phyloP scores from a whole-genome alignment of 177 flowering plant genomes.

The Vitis hybrid region DNA sequence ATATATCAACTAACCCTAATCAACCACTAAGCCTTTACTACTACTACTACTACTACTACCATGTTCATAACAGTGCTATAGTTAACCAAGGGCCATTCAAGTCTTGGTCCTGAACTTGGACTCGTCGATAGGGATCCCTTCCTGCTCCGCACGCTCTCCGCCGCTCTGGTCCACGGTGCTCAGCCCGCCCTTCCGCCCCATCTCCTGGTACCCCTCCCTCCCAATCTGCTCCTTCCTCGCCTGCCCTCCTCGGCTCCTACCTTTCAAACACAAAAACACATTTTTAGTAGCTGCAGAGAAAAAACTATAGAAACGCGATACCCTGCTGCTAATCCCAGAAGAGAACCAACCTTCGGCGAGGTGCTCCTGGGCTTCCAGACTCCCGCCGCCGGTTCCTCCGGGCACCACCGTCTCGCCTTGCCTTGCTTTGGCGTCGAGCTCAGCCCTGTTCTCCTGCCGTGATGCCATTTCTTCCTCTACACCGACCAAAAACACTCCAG shows the following conservation, averaged over 20 bases:
- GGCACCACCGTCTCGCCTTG: constrained; percentile 43
- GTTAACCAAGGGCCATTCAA: no score
- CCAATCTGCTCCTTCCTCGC: constrained; percentile 46
- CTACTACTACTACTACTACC: no score
- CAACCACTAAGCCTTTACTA: no score
- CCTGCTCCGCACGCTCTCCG: constrained; percentile 38
- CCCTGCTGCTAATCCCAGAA: no score
- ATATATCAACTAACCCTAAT: no score
- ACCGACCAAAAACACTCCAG: no score
- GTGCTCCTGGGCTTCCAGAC: constrained; percentile 44
- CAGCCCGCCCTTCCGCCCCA: constrained; percentile 49
- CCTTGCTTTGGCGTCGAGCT: constrained; percentile 37
- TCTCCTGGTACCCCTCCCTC: constrained; percentile 41
- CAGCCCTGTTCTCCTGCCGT: constrained; percentile 10
- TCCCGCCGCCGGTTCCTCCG: constrained; percentile 41
- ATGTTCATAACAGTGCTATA: no score
- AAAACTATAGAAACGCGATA: not conserved
- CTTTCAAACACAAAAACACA: constrained; percentile 6
- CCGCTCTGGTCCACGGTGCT: constrained; percentile 47
- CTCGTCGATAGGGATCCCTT: constrained; percentile 32
- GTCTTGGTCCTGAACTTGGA: no score
- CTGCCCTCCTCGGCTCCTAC: constrained; percentile 47
- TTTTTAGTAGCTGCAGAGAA: not conserved
- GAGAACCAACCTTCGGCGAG: constrained; percentile 35
- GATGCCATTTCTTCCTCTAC: not conserved